Evolutionary conservation across 2,329 filamentous ascomycete species (phyloP).

Genomic region (Malbranchea cinnamomea): DNA sequence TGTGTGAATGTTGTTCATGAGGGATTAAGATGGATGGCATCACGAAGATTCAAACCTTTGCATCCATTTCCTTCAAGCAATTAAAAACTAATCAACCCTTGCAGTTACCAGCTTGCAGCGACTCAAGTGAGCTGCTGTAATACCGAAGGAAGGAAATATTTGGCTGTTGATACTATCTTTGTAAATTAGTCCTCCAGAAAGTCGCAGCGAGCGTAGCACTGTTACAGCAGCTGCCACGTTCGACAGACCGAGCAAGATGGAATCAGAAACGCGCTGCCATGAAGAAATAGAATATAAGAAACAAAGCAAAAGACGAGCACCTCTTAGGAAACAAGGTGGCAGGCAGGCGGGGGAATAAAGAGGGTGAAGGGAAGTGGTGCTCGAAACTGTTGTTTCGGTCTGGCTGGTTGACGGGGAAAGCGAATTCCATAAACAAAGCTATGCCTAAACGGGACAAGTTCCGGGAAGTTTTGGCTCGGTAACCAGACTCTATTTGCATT

Average conservation of each 20-base stretch:
- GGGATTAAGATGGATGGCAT: conserved; percentile 8
- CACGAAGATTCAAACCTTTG: conserved; percentile 34
- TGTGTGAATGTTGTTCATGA: no score
- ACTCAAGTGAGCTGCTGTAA: background rate
- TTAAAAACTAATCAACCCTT: no score
- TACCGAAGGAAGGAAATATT: background rate
- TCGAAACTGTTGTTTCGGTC: conserved; percentile 3
- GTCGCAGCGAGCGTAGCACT: no score
- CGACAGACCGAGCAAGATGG: background rate
- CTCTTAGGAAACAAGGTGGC: background rate
- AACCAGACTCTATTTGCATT: conserved; percentile 7
- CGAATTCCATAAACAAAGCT: conserved; percentile 12
- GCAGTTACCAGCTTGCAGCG: background rate
- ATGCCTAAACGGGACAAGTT: conserved; percentile 8
- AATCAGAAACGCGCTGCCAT: conserved; percentile 1
- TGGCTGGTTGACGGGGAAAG: background rate
- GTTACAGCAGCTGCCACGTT: no score
- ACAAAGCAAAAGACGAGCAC: background rate
- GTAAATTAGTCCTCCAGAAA: no score
- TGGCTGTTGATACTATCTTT: background rate
- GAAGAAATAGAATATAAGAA: background rate
- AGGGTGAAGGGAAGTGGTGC: background rate
- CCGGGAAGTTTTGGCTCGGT: conserved; percentile 8
- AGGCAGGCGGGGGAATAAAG: background rate
- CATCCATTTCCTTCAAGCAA: conserved; percentile 26